Evolutionary conservation across 2,329 filamentous ascomycete genomes (phyloP), one percentile per base, ranked within the genome.

Genomic region (Paramyrothecium roridum): DNA sequence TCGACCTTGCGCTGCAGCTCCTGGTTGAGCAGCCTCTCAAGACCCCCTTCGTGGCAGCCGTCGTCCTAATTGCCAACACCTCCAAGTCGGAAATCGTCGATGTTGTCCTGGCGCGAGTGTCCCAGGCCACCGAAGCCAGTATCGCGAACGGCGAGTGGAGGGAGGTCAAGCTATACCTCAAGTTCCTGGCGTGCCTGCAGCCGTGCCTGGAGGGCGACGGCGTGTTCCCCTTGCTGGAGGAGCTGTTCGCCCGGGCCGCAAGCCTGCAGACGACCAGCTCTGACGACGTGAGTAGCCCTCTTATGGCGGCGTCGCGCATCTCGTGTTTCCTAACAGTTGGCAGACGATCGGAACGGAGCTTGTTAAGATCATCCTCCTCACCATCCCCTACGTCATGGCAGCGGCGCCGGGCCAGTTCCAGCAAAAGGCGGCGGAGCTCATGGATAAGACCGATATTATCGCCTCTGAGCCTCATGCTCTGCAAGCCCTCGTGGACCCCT

Each of bases 391-490:
- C 70, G 80, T 91, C 54, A 87, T 96, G 81, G 84, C 87, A 11
- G 85, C 90, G 3, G 84, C 87, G 0, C 88, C 89, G 3, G 79
- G 81, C 3, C 84, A 86, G 51, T 87, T 89, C 66, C 85, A 88
- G 63, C 81, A 89, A 61, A 89, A 89, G 67, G 92, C 91, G 2
- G 80, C 82, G 1, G 86, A 90, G 49, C 79, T 98, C 53, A 86
- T 99, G 69, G 90, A 96, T 61, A 96, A 96, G 78, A 98, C 95
- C 2, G 93, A 95, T 54, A 91, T 98, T 61, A 96, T 98, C 64
- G 92, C 93, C 12, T 90, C 89, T 2, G 92, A 95, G 59, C 89
- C 90, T 12, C 91, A 97, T 69, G 83, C 89, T 2, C 80, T 98
- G 37, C 93, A 97, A 69, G 80, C 86, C 26, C 77, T 97, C 54